phyloP scores from a whole-genome alignment of 1,284 basidiomycete species.

The Leccinum pachyderme region DNA sequence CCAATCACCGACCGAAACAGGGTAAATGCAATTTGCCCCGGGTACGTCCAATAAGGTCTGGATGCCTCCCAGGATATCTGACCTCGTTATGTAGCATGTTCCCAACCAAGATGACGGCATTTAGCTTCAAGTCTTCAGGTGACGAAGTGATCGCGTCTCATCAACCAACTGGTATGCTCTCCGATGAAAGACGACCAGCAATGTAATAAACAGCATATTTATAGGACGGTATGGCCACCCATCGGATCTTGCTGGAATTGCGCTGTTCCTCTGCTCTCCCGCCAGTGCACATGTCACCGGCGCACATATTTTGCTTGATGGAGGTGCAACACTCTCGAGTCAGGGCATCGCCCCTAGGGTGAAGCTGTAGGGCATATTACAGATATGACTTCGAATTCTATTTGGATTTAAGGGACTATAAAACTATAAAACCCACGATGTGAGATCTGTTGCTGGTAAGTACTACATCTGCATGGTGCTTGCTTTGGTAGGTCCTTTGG shows the following conservation, averaged over 20 bases:
- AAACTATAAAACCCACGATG: not conserved
- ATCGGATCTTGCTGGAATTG: constrained; percentile 74
- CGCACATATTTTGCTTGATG: constrained; percentile 69
- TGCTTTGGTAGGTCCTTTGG: not conserved
- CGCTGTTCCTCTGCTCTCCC: constrained; percentile 70
- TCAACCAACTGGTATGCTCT: constrained; percentile 60
- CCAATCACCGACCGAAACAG: constrained; percentile 35
- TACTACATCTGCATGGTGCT: not conserved
- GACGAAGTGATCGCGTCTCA: constrained; percentile 49
- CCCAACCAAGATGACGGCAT: constrained; percentile 86
- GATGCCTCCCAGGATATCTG: not conserved
- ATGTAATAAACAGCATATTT: not conserved
- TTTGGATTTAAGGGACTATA: not conserved
- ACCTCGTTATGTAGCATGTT: constrained; percentile 53
- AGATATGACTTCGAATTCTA: not conserved
- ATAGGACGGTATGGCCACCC: constrained; percentile 66
- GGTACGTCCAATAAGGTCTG: constrained; percentile 38
- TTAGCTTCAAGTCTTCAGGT: constrained; percentile 59
- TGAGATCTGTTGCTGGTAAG: not conserved
- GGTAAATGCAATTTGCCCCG: constrained; percentile 86
- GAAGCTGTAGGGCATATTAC: constrained; percentile 37
- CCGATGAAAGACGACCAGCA: not conserved
- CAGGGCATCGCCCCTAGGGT: constrained; percentile 35
- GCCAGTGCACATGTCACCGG: constrained; percentile 76
- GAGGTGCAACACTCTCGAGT: constrained; percentile 38